Percentiles rank a stretch among this genome's conserved stretches.
phyloP scores from a whole-genome alignment of 2,329 filamentous ascomycete species.

The Pseudogymnoascus sp. region DNA sequence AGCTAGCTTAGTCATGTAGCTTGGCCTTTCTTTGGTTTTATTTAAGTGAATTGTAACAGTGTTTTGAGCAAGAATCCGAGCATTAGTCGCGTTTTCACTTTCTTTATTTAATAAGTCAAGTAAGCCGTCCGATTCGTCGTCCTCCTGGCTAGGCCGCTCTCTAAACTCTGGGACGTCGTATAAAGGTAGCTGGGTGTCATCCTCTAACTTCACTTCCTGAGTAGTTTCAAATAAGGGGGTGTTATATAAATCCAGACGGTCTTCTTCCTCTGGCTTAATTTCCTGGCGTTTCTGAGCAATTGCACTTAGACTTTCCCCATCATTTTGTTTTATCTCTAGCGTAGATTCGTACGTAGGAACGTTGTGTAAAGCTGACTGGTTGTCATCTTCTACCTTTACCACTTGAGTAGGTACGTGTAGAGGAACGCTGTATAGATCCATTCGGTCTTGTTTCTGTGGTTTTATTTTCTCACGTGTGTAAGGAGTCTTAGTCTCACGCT shows the following conservation, averaged over 20 bases:
- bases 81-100: constrained; percentile 12
- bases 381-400: background rate
- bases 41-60: constrained; percentile 14
- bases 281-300: constrained; percentile 4
- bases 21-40: constrained; percentile 9
- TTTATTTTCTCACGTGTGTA: background rate
- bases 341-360: background rate
- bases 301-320: background rate
- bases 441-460: background rate
- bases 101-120: constrained; percentile 9
- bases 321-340: background rate
- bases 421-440: background rate
- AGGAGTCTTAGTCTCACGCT: background rate
- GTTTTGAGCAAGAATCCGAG: constrained; percentile 14
- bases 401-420: background rate
- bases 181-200: background rate
- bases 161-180: background rate
- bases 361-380: background rate
- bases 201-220: background rate
- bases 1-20: constrained; percentile 11
- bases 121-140: background rate
- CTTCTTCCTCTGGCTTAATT: constrained; percentile 4
- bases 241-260: background rate
- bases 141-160: background rate
- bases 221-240: background rate